A percentile compares a stretch with the other conserved stretches of the same genome.
phyloP scores from a whole-genome alignment of 257 asterid species.

The Nicotiana tomentosiformis region DNA sequence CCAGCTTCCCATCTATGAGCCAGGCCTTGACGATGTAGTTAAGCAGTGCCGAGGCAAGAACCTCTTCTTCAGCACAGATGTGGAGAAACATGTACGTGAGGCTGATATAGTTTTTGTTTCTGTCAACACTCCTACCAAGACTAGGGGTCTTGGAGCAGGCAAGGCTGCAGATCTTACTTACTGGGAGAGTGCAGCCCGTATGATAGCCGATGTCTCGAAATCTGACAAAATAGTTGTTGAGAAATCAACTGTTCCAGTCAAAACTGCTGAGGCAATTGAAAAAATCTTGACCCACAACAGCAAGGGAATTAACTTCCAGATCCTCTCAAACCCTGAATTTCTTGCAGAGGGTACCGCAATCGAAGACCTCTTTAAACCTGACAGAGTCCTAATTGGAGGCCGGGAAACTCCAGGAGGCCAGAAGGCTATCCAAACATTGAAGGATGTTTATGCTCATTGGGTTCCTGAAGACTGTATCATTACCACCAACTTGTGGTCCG shows the following conservation, averaged over 20 bases:
- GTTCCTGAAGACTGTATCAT: constrained; percentile 66
- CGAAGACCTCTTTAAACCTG: constrained; percentile 69
- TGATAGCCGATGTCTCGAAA: constrained; percentile 91
- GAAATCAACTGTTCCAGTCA: constrained; percentile 89
- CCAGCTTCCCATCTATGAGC: constrained; percentile 89
- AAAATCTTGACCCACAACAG: constrained; percentile 80
- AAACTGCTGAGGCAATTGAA: constrained; percentile 90
- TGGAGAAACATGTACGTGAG: constrained; percentile 76
- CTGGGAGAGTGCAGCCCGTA: constrained; percentile 96
- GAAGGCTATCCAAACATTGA: constrained; percentile 62
- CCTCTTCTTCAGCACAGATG: constrained; percentile 93
- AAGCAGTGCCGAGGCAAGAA: constrained; percentile 89
- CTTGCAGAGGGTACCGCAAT: constrained; percentile 91
- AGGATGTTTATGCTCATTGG: constrained; percentile 81
- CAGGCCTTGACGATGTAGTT: constrained; percentile 93
- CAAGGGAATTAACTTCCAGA: constrained; percentile 73
- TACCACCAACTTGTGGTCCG: constrained; percentile 84
- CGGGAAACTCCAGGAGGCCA: constrained; percentile 79
- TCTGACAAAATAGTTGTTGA: constrained; percentile 87
- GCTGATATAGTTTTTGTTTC: constrained; percentile 88
- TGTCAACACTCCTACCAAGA: constrained; percentile 92
- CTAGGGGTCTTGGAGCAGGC: constrained; percentile 95
- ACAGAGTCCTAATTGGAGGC: constrained; percentile 86
- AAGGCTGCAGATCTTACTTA: constrained; percentile 93
- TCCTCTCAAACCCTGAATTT: constrained; percentile 83